These are phyloP conservation scores for Umbilicus rupestris DNA, from an alignment of 164 flowering plant species.

Conservation along the genomic window DNA sequence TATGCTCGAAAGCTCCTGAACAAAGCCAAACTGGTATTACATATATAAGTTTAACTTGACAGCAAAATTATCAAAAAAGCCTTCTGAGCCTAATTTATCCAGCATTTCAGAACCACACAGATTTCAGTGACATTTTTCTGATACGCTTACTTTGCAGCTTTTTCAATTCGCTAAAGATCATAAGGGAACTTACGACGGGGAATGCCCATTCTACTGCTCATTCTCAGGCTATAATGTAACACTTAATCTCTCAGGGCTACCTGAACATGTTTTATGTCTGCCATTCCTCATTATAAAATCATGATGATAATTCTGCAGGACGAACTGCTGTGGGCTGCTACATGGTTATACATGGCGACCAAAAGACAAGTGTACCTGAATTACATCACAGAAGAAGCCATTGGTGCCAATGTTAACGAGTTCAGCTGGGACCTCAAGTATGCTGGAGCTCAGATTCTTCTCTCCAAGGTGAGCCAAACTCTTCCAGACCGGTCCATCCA, in stretches of 20 bases:
- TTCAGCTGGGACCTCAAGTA: constrained; percentile 96
- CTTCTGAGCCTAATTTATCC: not conserved
- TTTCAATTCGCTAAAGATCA: constrained; percentile 51
- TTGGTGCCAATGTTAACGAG: constrained; percentile 50
- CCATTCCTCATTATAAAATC: not conserved
- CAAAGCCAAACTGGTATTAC: constrained; percentile 59
- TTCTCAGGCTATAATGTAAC: constrained; percentile 76
- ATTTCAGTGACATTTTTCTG: not conserved
- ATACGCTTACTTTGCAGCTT: constrained; percentile 35
- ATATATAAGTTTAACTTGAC: not conserved
- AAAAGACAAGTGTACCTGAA: constrained; percentile 30
- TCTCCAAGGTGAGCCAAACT: constrained; percentile 33
- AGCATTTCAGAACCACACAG: not conserved
- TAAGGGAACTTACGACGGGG: constrained; percentile 78
- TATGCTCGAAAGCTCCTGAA: constrained; percentile 64
- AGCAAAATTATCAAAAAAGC: too few relatives aligned
- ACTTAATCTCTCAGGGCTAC: constrained; percentile 8
- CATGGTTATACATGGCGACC: constrained; percentile 78
- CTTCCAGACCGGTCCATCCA: too few relatives aligned
- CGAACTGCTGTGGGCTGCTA: constrained; percentile 91
- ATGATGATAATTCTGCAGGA: constrained; percentile 38
- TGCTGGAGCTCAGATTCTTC: constrained; percentile 75
- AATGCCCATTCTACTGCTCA: constrained; percentile 96
- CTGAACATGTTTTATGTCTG: not conserved
- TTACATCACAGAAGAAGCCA: constrained; percentile 52